Base-by-base conservation (phyloP, 345 rosid species). In the Conringia planisiliqua region DNA sequence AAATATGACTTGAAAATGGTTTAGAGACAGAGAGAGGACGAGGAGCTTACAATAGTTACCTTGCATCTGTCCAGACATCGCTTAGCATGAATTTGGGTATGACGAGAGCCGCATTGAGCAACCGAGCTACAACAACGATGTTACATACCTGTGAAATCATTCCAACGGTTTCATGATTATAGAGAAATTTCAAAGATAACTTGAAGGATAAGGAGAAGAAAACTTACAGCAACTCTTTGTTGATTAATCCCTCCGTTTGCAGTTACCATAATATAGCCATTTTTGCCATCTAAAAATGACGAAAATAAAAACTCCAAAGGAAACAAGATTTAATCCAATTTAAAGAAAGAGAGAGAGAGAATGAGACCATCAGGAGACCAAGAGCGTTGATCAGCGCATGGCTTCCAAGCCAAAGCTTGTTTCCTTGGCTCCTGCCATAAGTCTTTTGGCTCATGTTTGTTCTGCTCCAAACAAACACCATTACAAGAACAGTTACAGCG, bases 231-330 rank as follows among this genome's bases (percentile, higher is more conserved):
- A 55, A 95, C 99, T 72, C 97, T 75, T 85, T 92, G 99, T 86
- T 95, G 99, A 82, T 90, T 95, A 39, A 95, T 89, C 66, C 99
- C 97, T 76, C 99, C 99, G 76, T 95, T 95, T 80, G 97, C 97
- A 61, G 99, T 95, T 75, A 92, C 80, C 89, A 87, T 66, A 52
- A 95, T 83, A 80, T 91, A 95, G 82, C 99, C 99, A 63, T 92
- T 95, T 47, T 76, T 79, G 61, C 91, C 93, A 68, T 82, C 97
- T 92, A 58, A 18, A 39, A 6, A 52, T 4, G 48, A 40, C 1
- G 12, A 5, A 68, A 43, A 44, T 26, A 0, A 3, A 18, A 20
- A 22, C 18, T 48, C n/a, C 4, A 18, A 48, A 8, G 17, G 55
- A 39, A 59, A 66, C 47, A 44, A 77, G 36, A 46, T 62, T 70